These are phyloP conservation scores for Pezicula neosporulosa DNA, from an alignment of 2,329 filamentous ascomycete genomes.

Conservation along the genomic window DNA sequence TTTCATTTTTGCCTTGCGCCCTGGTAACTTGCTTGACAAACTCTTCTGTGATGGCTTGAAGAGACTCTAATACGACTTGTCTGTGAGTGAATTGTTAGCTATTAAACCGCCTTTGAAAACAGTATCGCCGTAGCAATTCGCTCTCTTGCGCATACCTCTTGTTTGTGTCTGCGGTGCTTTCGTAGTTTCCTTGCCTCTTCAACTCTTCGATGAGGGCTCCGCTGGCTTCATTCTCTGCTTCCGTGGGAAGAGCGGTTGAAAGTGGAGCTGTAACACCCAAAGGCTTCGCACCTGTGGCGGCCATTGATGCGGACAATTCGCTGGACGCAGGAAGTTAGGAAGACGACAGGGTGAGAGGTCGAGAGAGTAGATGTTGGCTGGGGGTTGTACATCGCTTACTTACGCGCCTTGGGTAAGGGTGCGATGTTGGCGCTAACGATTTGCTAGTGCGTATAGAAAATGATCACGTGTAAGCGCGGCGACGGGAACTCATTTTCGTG, in stretches of 20 bases:
- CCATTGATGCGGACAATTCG: constrained; percentile 16
- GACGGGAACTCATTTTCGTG: too few species aligned
- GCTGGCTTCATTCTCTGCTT: constrained; percentile 72
- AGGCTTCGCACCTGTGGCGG: constrained; percentile 19
- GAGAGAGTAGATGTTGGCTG: background rate
- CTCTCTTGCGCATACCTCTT: constrained; percentile 57
- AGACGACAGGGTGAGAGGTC: background rate
- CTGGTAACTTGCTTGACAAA: constrained; percentile 76
- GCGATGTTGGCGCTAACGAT: background rate
- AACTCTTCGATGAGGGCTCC: constrained; percentile 80
- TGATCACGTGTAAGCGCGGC: too few species aligned
- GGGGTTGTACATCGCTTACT: too few species aligned
- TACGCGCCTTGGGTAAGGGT: background rate
- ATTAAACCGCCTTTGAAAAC: background rate
- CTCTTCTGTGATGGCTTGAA: constrained; percentile 78
- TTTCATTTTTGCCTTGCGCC: constrained; percentile 59
- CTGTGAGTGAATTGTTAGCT: constrained; percentile 33
- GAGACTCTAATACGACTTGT: constrained; percentile 65
- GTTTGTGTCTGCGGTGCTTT: constrained; percentile 76
- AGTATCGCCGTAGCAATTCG: too few species aligned
- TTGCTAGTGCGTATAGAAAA: background rate
- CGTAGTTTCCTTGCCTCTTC: constrained; percentile 87
- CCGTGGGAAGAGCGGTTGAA: constrained; percentile 71
- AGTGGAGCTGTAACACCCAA: constrained; percentile 80
- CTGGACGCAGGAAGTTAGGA: background rate